Conservation (phyloP, 352 stramenopile species). For the Globisporangium irregulare region DNA sequence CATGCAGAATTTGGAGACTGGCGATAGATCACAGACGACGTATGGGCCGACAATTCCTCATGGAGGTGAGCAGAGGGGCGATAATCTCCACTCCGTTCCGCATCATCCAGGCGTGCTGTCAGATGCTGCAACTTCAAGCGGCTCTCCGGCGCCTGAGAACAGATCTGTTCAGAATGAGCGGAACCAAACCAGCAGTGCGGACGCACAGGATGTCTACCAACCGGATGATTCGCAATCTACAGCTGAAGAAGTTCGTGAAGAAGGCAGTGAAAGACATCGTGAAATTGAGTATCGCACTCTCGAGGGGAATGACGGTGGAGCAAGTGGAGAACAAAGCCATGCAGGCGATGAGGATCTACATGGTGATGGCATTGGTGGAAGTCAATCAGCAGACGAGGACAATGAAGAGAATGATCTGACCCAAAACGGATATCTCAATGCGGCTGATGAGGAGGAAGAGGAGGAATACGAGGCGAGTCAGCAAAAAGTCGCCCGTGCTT, state of each 20-base stretch:
- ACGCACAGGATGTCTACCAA: neutral
- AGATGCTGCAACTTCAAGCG: neutral
- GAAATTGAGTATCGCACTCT: neutral
- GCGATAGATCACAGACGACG: too few relatives aligned
- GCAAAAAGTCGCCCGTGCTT: constrained; percentile 18
- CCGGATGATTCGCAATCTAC: neutral
- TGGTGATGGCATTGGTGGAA: neutral
- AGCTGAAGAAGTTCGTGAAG: constrained; percentile 1
- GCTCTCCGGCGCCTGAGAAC: neutral
- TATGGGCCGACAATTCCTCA: neutral
- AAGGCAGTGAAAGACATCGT: neutral
- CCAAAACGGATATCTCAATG: constrained; percentile 11
- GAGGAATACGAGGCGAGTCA: constrained; percentile 20
- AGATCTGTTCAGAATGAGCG: neutral
- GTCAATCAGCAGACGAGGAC: neutral
- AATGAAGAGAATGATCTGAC: constrained; percentile 1
- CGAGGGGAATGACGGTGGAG: neutral
- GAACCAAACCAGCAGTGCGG: neutral
- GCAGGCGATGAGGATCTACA: neutral
- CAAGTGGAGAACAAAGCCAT: neutral
- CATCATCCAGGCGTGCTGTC: neutral
- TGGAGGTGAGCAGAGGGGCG: neutral
- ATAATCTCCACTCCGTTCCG: neutral
- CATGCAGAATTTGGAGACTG: neutral
- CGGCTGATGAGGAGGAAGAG: constrained; percentile 7